Base-by-base conservation (phyloP, 371 early-diverging fungal genomes). In the Rhizomucor miehei region DNA sequence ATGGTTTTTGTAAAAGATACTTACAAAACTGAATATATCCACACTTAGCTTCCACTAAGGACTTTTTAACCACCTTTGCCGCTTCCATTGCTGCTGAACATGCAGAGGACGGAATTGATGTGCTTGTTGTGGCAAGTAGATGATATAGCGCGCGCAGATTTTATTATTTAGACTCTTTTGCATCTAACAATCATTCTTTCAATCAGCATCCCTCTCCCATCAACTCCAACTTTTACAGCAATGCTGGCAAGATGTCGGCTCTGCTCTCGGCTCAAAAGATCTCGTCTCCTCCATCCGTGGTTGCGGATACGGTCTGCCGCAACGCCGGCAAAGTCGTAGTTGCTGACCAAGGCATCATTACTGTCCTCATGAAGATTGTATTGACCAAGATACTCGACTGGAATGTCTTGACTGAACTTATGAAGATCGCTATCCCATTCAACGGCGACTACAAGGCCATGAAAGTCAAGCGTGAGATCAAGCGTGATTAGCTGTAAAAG, bases 161-260 rank as follows among this genome's bases (percentile, higher is more conserved):
- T n/a, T n/a, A n/a, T n/a, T n/a, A n/a, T n/a, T n/a, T n/a, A n/a
- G 14, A 54, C 10, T 10, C n/a, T 2, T 16, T 3, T 43, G 8
- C 3, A 5, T 14, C 11, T 38, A 17, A n/a, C n/a, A n/a, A n/a
- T n/a, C n/a, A n/a, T 52, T 9, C 48, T 23, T 36, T 34, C 13
- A 16, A 44, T 1, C 60, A 78, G 73, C 85, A 83, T 61, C 85
- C 85, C 44, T 73, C 75, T 17, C 85, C 85, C 43, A 82, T 79
- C 56, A 62, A 74, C 36, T 80, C 85, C 48, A 77, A 75, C 59
- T 85, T 85, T 59, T 85, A 80, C 59, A 62, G 68, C 37, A 82
- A 82, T 43, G 81, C 78, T 48, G 80, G 82, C 20, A 73, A 74
- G 49, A 77, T 76, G 75, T 76, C 77, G 52, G 65, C 72, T 38